Evolutionary conservation across 176 grass and related monocot species (phyloP), one percentile per base, ranked within the genome.

Genomic region (Aechmea fasciata): DNA sequence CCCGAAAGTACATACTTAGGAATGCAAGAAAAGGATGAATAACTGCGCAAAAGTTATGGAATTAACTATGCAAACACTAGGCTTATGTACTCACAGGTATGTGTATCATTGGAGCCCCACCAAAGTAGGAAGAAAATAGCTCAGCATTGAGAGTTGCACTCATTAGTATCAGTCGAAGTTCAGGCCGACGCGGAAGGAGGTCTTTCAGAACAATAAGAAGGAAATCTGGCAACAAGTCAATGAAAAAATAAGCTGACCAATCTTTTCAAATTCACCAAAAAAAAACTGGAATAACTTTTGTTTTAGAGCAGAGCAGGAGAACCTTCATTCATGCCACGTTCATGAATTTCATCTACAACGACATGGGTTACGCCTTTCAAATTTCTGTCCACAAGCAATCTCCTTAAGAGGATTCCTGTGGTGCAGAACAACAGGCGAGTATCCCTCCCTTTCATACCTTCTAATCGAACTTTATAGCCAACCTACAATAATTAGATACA

Each of bases 261-360:
- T 41, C 33, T 41, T 41, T 41, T 41, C 33, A 41, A 41, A 7
- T 41, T 41, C 33, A 41, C 33, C 33, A 41, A 41, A 41, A 41
- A 23, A 23, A 41, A 8, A 41, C 10, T 61, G 15, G 9, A 61
- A 61, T 17, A 61, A 19, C 20, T 10, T 11, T 61, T 61, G 54
- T 59, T 12, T 59, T 15, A 19, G 55, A 18, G 10, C 15, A 61
- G 17, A 61, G 20, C 74, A 74, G 59, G 72, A 57, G 71, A n/a
- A 99, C 94, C 94, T 90, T 99, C 94, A 75, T 99, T 99, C 89
- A 99, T 99, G 77, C 94, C 94, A 51, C 89, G 90, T 77, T 99
- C 94, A 87, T 99, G 94, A 71, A 99, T 99, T 81, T 99, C 94
- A 87, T 99, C 94, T 25, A 93, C 94, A 71, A 99, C 75, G 83